These are phyloP conservation scores for Hypoxylon fragiforme DNA, from an alignment of 495 filamentous ascomycete genomes.

Conservation along the genomic window DNA sequence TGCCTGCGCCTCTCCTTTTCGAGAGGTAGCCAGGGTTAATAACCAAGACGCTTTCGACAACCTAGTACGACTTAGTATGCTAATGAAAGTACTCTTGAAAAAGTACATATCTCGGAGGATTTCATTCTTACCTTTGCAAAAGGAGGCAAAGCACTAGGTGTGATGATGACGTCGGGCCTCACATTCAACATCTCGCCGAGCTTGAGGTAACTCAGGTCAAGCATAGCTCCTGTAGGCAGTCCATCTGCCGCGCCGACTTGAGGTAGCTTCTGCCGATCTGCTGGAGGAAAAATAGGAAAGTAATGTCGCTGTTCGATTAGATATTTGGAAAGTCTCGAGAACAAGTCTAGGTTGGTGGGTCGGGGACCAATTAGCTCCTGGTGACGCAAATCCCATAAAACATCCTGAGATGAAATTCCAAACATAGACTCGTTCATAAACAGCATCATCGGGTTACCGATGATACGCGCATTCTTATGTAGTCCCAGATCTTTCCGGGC, in stretches of 20 bases:
- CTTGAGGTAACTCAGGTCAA: conserved; percentile 86
- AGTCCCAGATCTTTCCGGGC: conserved; percentile 68
- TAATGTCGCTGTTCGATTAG: conserved; percentile 88
- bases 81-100: no score
- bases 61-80: conserved; percentile 52
- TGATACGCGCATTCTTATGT: conserved; percentile 70
- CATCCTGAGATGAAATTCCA: conserved; percentile 80
- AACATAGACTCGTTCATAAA: conserved; percentile 82
- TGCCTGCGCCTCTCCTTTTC: conserved; percentile 77
- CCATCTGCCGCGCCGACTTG: conserved; percentile 61
- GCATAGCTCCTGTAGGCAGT: conserved; percentile 65
- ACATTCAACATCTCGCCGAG: conserved; percentile 87
- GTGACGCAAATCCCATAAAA: conserved; percentile 75
- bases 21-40: conserved; percentile 89
- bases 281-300: conserved; percentile 83
- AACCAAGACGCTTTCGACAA: conserved; percentile 80
- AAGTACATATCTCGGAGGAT: no score
- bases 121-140: conserved; percentile 75
- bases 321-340: conserved; percentile 69
- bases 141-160: conserved; percentile 79
- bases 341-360: conserved; percentile 57
- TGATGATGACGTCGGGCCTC: conserved; percentile 80
- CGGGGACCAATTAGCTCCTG: conserved; percentile 67
- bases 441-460: conserved; percentile 87
- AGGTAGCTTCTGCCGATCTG: conserved; percentile 65